phyloP scores from a whole-genome alignment of 2,329 filamentous ascomycete species.

The Pyrenochaeta sp. region DNA sequence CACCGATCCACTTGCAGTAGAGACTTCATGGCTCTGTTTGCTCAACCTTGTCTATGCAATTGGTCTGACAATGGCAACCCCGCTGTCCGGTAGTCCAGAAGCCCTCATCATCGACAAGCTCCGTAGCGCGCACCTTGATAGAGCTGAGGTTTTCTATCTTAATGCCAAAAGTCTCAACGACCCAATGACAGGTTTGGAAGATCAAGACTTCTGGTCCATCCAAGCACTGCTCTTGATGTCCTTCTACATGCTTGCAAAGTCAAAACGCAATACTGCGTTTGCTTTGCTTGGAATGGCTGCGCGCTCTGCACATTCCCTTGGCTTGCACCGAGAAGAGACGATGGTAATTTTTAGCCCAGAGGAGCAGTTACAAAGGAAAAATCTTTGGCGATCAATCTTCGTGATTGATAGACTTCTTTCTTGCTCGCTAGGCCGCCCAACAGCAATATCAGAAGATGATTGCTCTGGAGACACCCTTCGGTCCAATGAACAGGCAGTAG shows the following conservation, averaged over 20 bases:
- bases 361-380: conserved; percentile 60
- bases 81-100: conserved; percentile 58
- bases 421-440: conserved; percentile 68
- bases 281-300: conserved; percentile 68
- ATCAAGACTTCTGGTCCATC: conserved; percentile 70
- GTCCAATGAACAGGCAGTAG: conserved; percentile 34
- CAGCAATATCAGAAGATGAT: conserved; percentile 68
- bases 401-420: conserved; percentile 70
- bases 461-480: conserved; percentile 61
- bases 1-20: conserved; percentile 58
- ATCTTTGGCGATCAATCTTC: conserved; percentile 70
- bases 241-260: conserved; percentile 68
- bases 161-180: conserved; percentile 64
- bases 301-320: conserved; percentile 67
- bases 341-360: conserved; percentile 60
- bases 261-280: conserved; percentile 69
- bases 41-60: conserved; percentile 70
- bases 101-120: conserved; percentile 61
- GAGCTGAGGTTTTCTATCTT: conserved; percentile 69
- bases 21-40: conserved; percentile 63
- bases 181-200: conserved; percentile 62
- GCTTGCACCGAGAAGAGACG: conserved; percentile 68
- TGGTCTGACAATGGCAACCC: conserved; percentile 66
- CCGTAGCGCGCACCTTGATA: conserved; percentile 56
- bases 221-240: conserved; percentile 70